phyloP scores from a whole-genome alignment of 2,329 filamentous ascomycete species.

The Aspergillus pseudoglaucus region DNA sequence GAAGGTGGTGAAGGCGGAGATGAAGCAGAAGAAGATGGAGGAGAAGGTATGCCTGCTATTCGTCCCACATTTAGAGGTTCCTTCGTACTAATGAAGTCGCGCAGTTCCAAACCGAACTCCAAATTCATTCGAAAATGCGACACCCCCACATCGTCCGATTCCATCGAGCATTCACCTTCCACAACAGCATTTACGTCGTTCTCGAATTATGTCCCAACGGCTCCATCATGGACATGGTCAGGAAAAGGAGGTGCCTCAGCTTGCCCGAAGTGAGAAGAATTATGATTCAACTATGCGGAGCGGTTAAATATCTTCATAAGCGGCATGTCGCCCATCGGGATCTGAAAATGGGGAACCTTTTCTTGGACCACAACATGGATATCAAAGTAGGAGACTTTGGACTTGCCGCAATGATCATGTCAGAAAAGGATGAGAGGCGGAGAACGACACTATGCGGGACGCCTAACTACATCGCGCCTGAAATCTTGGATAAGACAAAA shows the following conservation, averaged over 20 bases:
- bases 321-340: slow-evolving; percentile 96
- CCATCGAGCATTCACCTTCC: slow-evolving; percentile 84
- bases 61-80: not conserved
- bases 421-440: slow-evolving; percentile 77
- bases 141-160: slow-evolving; percentile 96
- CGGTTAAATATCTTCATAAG: slow-evolving; percentile 95
- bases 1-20: slow-evolving; percentile 46
- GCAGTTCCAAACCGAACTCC: slow-evolving; percentile 72
- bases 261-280: slow-evolving; percentile 93
- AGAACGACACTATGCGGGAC: slow-evolving; percentile 94
- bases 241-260: slow-evolving; percentile 80
- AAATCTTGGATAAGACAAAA: slow-evolving; percentile 89
- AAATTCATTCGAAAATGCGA: slow-evolving; percentile 96
- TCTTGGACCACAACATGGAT: slow-evolving; percentile 91
- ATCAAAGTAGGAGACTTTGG: slow-evolving; percentile 98
- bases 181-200: slow-evolving; percentile 85
- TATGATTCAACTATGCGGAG: slow-evolving; percentile 88
- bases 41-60: slow-evolving; percentile 37
- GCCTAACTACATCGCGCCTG: slow-evolving; percentile 95
- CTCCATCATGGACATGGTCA: slow-evolving; percentile 96
- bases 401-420: slow-evolving; percentile 82
- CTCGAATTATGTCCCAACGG: slow-evolving; percentile 93
- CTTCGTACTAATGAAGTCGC: slow-evolving; percentile 6
- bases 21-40: slow-evolving; percentile 46
- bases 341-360: slow-evolving; percentile 96